These are phyloP conservation scores for Apiotrichum sp. DNA, from an alignment of 1,284 basidiomycete genomes.

Conservation along the genomic window DNA sequence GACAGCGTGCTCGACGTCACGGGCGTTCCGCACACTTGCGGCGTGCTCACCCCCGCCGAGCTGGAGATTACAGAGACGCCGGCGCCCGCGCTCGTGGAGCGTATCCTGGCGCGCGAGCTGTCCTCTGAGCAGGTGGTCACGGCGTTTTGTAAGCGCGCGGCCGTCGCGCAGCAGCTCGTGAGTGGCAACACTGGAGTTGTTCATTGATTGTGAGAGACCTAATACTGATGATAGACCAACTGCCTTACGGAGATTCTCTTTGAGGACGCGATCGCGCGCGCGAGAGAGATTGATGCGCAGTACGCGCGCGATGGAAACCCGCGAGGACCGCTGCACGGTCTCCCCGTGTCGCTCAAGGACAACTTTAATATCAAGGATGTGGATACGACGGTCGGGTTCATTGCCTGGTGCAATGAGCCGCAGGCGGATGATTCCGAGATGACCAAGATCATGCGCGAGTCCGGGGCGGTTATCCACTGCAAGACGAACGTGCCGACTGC, in stretches of 20 bases:
- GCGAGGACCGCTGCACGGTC: constrained; percentile 50
- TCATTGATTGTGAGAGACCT: no score
- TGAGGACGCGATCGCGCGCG: constrained; percentile 45
- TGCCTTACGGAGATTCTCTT: constrained; percentile 50
- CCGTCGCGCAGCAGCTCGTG: constrained; percentile 74
- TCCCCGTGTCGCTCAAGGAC: constrained; percentile 51
- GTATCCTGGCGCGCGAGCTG: constrained; percentile 23
- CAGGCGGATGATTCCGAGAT: constrained; percentile 28
- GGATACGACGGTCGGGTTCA: constrained; percentile 36
- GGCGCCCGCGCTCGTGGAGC: constrained; percentile 24
- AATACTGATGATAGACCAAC: constrained; percentile 38
- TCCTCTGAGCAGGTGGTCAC: constrained; percentile 28
- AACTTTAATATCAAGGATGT: constrained; percentile 44
- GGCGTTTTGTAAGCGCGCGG: constrained; percentile 69
- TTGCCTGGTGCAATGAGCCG: constrained; percentile 31
- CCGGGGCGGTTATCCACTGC: constrained; percentile 36
- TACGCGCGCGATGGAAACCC: constrained; percentile 41
- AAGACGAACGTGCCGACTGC: constrained; percentile 40
- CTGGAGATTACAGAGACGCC: constrained; percentile 59
- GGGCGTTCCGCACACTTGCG: constrained; percentile 55
- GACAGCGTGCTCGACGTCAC: constrained; percentile 52
- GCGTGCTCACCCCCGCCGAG: constrained; percentile 58
- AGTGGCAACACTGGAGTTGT: constrained; percentile 33
- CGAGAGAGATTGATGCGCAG: constrained; percentile 46
- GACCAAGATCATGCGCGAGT: constrained; percentile 26